Evolutionary conservation across 2,329 filamentous ascomycete genomes (phyloP).

Genomic region (Ceratocystis cubensis): DNA sequence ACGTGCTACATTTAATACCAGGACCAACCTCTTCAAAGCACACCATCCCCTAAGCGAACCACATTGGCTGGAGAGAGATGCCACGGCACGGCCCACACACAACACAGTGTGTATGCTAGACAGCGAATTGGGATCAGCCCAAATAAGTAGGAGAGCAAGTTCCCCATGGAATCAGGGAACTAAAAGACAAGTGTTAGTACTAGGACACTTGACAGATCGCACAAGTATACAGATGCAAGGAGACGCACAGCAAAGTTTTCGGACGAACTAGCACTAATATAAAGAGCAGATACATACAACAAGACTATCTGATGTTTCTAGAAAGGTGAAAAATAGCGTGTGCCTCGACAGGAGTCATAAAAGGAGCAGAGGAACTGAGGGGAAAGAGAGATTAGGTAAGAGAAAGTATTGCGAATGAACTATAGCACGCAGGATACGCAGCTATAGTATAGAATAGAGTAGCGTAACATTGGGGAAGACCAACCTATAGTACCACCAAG

Average conservation of each 20-base stretch:
- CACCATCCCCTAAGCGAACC: neutral
- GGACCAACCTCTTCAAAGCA: neutral
- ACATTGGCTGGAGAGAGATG: neutral
- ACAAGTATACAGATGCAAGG: neutral
- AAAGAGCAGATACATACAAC: neutral
- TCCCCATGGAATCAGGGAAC: neutral
- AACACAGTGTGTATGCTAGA: neutral
- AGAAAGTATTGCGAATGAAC: no score
- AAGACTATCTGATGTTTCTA: neutral
- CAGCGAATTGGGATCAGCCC: neutral
- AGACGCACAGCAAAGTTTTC: neutral
- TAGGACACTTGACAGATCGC: neutral
- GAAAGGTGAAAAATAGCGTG: neutral
- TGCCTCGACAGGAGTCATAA: neutral
- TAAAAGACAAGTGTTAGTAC: neutral
- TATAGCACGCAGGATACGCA: no score
- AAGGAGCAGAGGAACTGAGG: neutral
- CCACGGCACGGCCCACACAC: neutral
- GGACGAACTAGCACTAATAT: neutral
- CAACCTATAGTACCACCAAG: no score
- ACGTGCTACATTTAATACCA: neutral
- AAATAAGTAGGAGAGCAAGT: neutral
- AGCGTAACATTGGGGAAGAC: no score
- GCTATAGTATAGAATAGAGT: no score
- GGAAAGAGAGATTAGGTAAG: no score